Evolutionary conservation across 1,139 yeast species (phyloP).

Genomic region (Kodamaea anthophila): DNA sequence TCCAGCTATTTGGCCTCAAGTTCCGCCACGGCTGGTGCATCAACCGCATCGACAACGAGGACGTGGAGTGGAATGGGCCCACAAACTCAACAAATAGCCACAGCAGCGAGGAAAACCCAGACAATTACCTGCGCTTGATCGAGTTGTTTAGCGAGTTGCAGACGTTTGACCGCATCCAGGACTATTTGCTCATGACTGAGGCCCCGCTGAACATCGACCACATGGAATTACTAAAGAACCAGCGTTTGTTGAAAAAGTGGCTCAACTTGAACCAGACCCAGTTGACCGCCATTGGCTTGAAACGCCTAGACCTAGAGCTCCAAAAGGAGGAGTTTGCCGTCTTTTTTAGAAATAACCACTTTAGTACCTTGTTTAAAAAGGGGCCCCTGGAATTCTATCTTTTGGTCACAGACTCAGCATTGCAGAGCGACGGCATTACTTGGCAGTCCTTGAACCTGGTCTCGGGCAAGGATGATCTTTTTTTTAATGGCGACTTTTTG

Average conservation of each 20-base stretch:
- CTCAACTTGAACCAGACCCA: slow-evolving; percentile 57
- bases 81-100: slow-evolving; percentile 3
- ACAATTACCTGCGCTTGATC: slow-evolving; percentile 16
- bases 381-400: slow-evolving; percentile 45
- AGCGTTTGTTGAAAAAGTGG: slow-evolving; percentile 30
- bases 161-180: slow-evolving; percentile 45
- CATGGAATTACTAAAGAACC: slow-evolving; percentile 12
- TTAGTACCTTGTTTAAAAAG: slow-evolving; percentile 61
- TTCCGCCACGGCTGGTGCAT: slow-evolving; percentile 51
- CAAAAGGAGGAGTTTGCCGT: slow-evolving; percentile 42
- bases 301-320: slow-evolving; percentile 38
- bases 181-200: slow-evolving; percentile 20
- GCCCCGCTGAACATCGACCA: slow-evolving; percentile 7
- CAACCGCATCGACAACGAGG: slow-evolving; percentile 18
- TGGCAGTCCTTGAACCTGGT: slow-evolving; percentile 74
- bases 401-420: slow-evolving; percentile 70
- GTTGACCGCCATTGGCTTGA: slow-evolving; percentile 59
- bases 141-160: slow-evolving; percentile 22
- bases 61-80: slow-evolving; percentile 11
- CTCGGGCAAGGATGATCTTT: slow-evolving; percentile 60
- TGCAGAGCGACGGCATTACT: slow-evolving; percentile 44
- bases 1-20: slow-evolving; percentile 33
- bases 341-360: slow-evolving; percentile 82
- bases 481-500: slow-evolving; percentile 56
- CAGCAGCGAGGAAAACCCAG: slow-evolving; percentile 11